phyloP scores from a whole-genome alignment of 768 basidiomycete genomes.

The Boletus tomentosulus region DNA sequence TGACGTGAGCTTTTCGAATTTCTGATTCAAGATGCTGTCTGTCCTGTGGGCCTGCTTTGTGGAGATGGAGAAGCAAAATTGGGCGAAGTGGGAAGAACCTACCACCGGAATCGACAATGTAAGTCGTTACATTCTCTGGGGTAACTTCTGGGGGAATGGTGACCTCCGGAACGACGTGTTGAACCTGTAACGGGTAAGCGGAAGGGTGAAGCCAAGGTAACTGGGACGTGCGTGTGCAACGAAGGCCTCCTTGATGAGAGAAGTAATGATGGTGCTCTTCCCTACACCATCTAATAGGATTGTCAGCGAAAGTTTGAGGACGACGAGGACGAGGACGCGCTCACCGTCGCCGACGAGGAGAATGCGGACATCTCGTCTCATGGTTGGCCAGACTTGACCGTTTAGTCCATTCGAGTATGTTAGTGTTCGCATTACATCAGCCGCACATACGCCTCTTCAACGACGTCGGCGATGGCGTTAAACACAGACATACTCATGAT shows the following conservation, averaged over 20 bases:
- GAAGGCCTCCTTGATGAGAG: conserved; percentile 93
- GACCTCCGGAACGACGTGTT: conserved; percentile 93
- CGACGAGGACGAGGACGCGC: conserved; percentile 23
- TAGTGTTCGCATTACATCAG: conserved; percentile 8
- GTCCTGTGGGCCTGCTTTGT: conserved; percentile 78
- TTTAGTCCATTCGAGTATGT: background rate
- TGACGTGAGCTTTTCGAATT: conserved; percentile 96
- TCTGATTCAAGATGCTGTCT: conserved; percentile 87
- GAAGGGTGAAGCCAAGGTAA: background rate
- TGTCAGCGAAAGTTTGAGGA: background rate
- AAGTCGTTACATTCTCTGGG: conserved; percentile 95
- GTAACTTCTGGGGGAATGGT: conserved; percentile 98
- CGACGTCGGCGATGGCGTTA: conserved; percentile 22
- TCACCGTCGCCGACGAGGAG: conserved; percentile 91
- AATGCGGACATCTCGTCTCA: conserved; percentile 93
- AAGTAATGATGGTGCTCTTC: conserved; percentile 96
- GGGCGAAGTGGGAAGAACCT: conserved; percentile 25
- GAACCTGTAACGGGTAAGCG: conserved; percentile 55
- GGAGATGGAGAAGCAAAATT: conserved; percentile 6
- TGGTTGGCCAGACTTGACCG: conserved; percentile 31
- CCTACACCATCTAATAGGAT: conserved; percentile 82
- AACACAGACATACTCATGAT: conserved; percentile 56
- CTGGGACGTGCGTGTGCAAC: conserved; percentile 68
- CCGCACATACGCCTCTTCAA: no score
- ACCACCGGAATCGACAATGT: conserved; percentile 98